phyloP scores from a whole-genome alignment of 1,139 yeast genomes.

The Wickerhamomyces sp. region DNA sequence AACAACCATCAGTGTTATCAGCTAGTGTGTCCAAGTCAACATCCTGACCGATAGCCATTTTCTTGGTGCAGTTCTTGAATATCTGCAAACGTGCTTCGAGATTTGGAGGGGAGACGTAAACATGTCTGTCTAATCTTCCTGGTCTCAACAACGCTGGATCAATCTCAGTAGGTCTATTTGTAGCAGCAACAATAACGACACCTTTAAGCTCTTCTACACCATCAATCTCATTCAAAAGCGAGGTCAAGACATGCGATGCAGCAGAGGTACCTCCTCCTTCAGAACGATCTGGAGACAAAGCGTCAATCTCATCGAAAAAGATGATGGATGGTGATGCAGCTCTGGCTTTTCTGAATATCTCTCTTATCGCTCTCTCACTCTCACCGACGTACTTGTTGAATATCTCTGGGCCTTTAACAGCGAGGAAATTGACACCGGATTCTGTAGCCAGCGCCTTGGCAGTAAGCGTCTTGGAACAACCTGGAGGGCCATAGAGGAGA shows the following conservation, averaged over 20 bases:
- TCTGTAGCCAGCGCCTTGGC: slow-evolving; percentile 96
- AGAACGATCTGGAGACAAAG: slow-evolving; percentile 71
- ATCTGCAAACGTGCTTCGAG: slow-evolving; percentile 72
- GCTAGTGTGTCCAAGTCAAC: slow-evolving; percentile 55
- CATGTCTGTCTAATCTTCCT: slow-evolving; percentile 87
- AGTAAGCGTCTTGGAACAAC: slow-evolving; percentile 89
- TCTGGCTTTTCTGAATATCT: slow-evolving; percentile 84
- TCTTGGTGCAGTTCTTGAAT: slow-evolving; percentile 57
- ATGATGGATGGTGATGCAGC: slow-evolving; percentile 91
- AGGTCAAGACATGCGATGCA: slow-evolving; percentile 80
- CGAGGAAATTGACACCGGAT: slow-evolving; percentile 85
- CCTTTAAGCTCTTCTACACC: slow-evolving; percentile 94
- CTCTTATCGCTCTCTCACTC: slow-evolving; percentile 83
- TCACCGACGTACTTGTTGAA: slow-evolving; percentile 95
- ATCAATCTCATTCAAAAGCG: slow-evolving; percentile 87
- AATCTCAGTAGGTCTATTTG: slow-evolving; percentile 88
- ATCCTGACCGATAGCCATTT: slow-evolving; percentile 41
- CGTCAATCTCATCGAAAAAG: slow-evolving; percentile 94
- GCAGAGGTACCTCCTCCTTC: slow-evolving; percentile 64
- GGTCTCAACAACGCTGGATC: slow-evolving; percentile 92
- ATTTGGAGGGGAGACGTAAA: slow-evolving; percentile 92
- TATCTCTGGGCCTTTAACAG: slow-evolving; percentile 94
- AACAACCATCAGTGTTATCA: slow-evolving; percentile 71
- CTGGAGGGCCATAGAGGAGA: slow-evolving; percentile 90
- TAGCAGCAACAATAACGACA: slow-evolving; percentile 90